Percentiles rank a stretch among this genome's conserved stretches.
These are phyloP conservation scores for Ambrosia artemisiifolia DNA, from an alignment of 129 eudicot genomes.

Conservation along the genomic window DNA sequence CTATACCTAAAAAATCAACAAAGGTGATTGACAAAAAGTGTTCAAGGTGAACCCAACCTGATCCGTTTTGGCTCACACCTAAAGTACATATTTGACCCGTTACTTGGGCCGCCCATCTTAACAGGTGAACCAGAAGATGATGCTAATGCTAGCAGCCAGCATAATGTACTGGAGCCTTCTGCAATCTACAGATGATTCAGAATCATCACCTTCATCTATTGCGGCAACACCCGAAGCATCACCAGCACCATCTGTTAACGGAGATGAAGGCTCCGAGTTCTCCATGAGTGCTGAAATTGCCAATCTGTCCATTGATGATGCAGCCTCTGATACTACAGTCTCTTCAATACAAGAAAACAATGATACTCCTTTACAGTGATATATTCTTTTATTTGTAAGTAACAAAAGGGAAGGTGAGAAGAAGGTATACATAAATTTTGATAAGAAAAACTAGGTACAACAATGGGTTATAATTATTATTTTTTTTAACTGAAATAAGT, in stretches of 20 bases:
- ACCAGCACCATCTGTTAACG: conserved; percentile 47
- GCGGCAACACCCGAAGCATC: conserved; percentile 48
- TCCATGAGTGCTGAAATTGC: conserved; percentile 15
- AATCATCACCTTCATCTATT: conserved; percentile 45
- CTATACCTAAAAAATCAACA: background rate
- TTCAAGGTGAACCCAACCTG: background rate
- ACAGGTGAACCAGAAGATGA: conserved; percentile 96
- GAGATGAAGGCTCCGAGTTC: conserved; percentile 49
- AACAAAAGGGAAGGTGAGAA: conserved; percentile 21
- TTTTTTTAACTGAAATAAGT: conserved; percentile 24
- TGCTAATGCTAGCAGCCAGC: conserved; percentile 83
- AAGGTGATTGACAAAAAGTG: background rate
- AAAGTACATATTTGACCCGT: background rate
- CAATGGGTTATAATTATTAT: conserved; percentile 6
- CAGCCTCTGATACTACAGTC: conserved; percentile 46
- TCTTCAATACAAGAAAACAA: conserved; percentile 46
- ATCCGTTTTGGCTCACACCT: background rate
- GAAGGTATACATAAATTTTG: conserved; percentile 14
- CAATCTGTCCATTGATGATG: conserved; percentile 48
- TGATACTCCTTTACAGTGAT: conserved; percentile 21
- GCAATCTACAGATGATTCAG: conserved; percentile 53
- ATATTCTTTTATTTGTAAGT: conserved; percentile 26
- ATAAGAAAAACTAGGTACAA: conserved; percentile 11
- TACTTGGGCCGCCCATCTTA: background rate
- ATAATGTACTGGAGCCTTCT: conserved; percentile 97